Conservation (phyloP, 306 rosid genomes). For the Casuarina cunninghamiana region DNA sequence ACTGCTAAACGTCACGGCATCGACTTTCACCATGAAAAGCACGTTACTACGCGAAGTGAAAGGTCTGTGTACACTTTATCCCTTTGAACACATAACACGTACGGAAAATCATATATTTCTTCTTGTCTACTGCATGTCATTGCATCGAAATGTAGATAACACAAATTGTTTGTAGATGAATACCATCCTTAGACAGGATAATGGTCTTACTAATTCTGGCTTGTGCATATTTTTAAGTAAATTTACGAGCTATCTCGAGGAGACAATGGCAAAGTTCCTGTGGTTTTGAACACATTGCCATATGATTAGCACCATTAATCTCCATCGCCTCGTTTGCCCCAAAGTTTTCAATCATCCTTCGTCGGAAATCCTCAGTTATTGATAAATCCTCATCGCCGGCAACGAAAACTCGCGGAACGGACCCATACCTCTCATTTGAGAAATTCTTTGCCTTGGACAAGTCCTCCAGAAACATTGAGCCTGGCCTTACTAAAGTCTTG, state of each 20-base stretch:
- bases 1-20: too few relatives aligned
- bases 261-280: conserved; percentile 33
- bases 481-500: conserved; percentile 31
- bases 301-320: conserved; percentile 49
- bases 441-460: conserved; percentile 34
- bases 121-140: too few relatives aligned
- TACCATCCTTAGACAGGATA: too few relatives aligned
- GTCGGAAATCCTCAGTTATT: conserved; percentile 30
- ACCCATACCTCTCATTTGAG: conserved; percentile 42
- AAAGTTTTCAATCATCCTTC: conserved; percentile 55
- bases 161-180: too few relatives aligned
- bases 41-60: too few relatives aligned
- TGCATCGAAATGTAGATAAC: too few relatives aligned
- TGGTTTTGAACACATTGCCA: conserved; percentile 42
- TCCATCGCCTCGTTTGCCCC: conserved; percentile 37
- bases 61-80: too few relatives aligned
- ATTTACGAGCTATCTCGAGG: conserved; percentile 30
- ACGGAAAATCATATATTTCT: too few relatives aligned
- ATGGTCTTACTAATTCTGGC: too few relatives aligned
- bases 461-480: conserved; percentile 46
- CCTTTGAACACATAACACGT: too few relatives aligned
- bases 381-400: conserved; percentile 32
- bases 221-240: neutral
- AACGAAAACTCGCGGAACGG: conserved; percentile 33
- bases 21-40: too few relatives aligned